Percentiles rank a stretch among this genome's conserved stretches.
Conservation (phyloP, 2,329 filamentous ascomycete genomes). For the Alternaria dauci region DNA sequence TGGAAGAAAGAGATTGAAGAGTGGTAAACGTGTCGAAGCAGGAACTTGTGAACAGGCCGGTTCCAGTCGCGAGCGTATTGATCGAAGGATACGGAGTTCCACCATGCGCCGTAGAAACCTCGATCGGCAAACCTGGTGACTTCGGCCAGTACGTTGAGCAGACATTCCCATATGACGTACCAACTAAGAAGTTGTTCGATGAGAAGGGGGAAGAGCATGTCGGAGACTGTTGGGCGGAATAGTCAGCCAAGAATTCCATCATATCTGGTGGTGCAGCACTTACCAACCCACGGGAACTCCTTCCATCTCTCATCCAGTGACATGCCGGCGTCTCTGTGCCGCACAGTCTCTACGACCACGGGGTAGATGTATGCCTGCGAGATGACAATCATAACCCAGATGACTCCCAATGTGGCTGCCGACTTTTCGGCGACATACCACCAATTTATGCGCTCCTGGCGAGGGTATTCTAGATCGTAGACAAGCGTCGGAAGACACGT, state of each 20-base stretch:
- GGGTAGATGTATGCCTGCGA: slow-evolving; percentile 81
- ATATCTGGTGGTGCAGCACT: not conserved
- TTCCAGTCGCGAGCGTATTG: slow-evolving; percentile 86
- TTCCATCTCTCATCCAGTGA: slow-evolving; percentile 67
- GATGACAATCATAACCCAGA: slow-evolving; percentile 81
- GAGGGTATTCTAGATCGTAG: slow-evolving; percentile 81
- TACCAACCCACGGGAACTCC: slow-evolving; percentile 73
- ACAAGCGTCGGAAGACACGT: slow-evolving; percentile 78
- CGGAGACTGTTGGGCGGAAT: slow-evolving; percentile 57
- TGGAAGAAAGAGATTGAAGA: slow-evolving; percentile 76
- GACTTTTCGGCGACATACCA: slow-evolving; percentile 77
- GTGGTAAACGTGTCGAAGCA: slow-evolving; percentile 82
- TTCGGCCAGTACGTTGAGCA: slow-evolving; percentile 78
- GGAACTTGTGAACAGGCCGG: slow-evolving; percentile 78
- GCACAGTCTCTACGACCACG: slow-evolving; percentile 71
- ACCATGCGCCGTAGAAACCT: slow-evolving; percentile 68
- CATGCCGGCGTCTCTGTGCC: slow-evolving; percentile 72
- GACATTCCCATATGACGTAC: slow-evolving; percentile 79
- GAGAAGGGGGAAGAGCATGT: slow-evolving; percentile 80
- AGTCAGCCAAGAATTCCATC: not conserved
- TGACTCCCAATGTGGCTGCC: slow-evolving; percentile 73
- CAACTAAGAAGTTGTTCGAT: slow-evolving; percentile 79
- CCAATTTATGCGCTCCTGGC: slow-evolving; percentile 75
- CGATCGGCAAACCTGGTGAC: slow-evolving; percentile 79
- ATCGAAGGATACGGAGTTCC: slow-evolving; percentile 69